Evolutionary conservation across 2,329 filamentous ascomycete genomes (phyloP).

Genomic region (Dryadomyces quercus-mongolicae): DNA sequence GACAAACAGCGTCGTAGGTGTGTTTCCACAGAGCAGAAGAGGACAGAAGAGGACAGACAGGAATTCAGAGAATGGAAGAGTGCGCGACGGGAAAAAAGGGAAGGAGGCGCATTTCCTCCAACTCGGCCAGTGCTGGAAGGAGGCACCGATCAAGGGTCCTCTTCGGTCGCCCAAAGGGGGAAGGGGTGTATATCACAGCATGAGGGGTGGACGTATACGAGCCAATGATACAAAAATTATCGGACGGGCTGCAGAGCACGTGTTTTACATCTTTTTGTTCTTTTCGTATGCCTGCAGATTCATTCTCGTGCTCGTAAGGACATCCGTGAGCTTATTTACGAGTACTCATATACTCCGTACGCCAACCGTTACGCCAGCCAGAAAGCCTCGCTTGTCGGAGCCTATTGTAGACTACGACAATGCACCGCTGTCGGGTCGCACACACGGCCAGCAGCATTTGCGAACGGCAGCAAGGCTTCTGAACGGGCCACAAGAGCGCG

Average conservation of each 20-base stretch:
- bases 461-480: too few relatives aligned
- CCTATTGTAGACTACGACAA: background rate
- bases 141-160: constrained; percentile 6
- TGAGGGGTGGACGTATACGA: background rate
- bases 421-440: too few relatives aligned
- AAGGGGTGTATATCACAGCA: constrained; percentile 3
- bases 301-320: too few relatives aligned
- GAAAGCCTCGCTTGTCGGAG: background rate
- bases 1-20: background rate
- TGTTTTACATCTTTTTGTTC: background rate
- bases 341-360: too few relatives aligned
- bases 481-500: too few relatives aligned
- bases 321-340: too few relatives aligned
- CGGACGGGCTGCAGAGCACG: background rate
- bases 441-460: too few relatives aligned
- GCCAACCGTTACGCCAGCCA: background rate
- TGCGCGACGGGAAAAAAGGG: background rate
- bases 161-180: constrained; percentile 11
- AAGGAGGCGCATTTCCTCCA: background rate
- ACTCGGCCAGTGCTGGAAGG: constrained; percentile 3
- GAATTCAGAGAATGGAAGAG: background rate
- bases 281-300: too few relatives aligned
- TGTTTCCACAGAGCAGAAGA: background rate
- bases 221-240: background rate
- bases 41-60: background rate